Base-by-base conservation (phyloP, 2,329 filamentous ascomycete genomes). In the Dothistroma pini region DNA sequence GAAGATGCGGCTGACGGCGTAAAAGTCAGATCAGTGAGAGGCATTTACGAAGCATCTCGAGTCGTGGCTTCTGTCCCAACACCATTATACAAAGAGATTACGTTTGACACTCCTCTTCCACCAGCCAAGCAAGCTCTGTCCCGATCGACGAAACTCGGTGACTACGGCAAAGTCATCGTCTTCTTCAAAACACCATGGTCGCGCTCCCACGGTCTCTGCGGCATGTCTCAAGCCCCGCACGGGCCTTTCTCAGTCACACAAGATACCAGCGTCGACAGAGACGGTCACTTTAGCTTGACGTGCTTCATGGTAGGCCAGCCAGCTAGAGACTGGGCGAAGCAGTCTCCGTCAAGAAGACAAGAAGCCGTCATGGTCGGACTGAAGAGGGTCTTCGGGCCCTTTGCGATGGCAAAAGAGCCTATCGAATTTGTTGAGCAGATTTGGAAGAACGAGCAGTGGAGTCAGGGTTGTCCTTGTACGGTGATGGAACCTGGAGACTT, bases 131-230 rank as follows among this genome's bases (percentile, higher is more conserved):
- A 69, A n/a, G 68, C 52, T 10, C 51, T 68, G 3, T 59, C 65
- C 7, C 21, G 57, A 32, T 62, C 66, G 0, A 67, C 67, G n/a
- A 62, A 52, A 47, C 60, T 66, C 6, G 81, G 82, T 2, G 79
- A 79, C 62, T 83, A 83, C 65, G 78, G 76, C 54, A 85, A 86
- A 68, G 78, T 77, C 6, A 81, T 85, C 56, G 66, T 80, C 10
- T 72, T 78, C 32, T 84, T 79, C 69, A 59, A 69, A 0, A 68
- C 68, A 4, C 78, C 81, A 0, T 84, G 78, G 69, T 85, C 83
- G 83, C 68, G 74, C 1, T 67, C 74, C 0, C 59, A 70, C 0
- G 77, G 79, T 0, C 75, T 79, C 38, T 81, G 77, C 60, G 84
- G 83, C 2, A 71, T 80, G 0, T 70, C 74, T 0, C 76, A 79